Evolutionary conservation across 78 protist genomes (phyloP).

Genomic region (Polysphondylium violaceum): DNA sequence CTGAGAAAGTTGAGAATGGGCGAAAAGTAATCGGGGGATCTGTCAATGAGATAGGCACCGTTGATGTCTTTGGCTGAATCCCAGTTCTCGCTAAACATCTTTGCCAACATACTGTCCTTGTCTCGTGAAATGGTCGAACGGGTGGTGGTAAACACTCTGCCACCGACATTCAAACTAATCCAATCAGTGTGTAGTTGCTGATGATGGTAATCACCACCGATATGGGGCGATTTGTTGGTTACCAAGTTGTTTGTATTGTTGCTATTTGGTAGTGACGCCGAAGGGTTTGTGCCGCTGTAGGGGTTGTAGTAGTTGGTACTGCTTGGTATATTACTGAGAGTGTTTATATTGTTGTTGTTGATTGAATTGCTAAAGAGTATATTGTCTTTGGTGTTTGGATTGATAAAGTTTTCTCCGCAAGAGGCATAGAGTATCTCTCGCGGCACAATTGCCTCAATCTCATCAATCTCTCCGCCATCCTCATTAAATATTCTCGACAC

Average conservation of each 20-base stretch:
- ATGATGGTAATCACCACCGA: not conserved
- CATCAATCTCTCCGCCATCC: slow-evolving; percentile 85
- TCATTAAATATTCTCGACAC: slow-evolving; percentile 64
- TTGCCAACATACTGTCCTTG: slow-evolving; percentile 70
- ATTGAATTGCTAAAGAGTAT: not conserved
- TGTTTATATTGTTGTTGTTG: not conserved
- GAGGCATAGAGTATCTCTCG: slow-evolving; percentile 76
- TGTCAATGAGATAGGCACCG: slow-evolving; percentile 80
- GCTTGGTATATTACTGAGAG: not conserved
- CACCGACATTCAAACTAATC: slow-evolving; percentile 86
- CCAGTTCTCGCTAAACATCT: slow-evolving; percentile 87
- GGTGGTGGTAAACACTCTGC: slow-evolving; percentile 75
- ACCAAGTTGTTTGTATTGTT: not conserved
- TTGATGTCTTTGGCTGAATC: slow-evolving; percentile 65
- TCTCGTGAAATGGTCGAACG: slow-evolving; percentile 40
- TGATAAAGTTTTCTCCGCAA: slow-evolving; percentile 72
- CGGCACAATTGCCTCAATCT: slow-evolving; percentile 64
- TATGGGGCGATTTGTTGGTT: not conserved
- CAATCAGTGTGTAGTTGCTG: slow-evolving; percentile 59
- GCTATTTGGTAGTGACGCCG: not conserved
- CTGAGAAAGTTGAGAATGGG: slow-evolving; percentile 66
- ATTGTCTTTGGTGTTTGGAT: too few relatives aligned
- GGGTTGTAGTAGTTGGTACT: not conserved
- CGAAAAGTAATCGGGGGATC: slow-evolving; percentile 83
- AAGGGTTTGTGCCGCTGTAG: not conserved